Evolutionary conservation across 2,329 filamentous ascomycete species (phyloP).

Genomic region (Claviceps arundinis): DNA sequence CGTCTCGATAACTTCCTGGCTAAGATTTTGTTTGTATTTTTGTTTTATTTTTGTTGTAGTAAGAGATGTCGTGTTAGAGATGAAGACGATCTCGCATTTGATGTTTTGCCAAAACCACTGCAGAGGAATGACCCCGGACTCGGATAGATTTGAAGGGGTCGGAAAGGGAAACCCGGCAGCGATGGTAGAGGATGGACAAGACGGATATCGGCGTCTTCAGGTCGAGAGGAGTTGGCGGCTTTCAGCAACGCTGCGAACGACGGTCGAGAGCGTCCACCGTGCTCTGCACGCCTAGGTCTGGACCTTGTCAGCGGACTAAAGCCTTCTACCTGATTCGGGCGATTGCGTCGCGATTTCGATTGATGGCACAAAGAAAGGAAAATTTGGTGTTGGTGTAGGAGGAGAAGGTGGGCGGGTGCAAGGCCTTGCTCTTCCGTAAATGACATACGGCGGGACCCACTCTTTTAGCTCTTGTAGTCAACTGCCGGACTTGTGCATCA

Average conservation of each 20-base stretch:
- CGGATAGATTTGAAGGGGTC: not conserved
- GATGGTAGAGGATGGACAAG: not conserved
- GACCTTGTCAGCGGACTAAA: not conserved
- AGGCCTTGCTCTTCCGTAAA: conserved; percentile 1
- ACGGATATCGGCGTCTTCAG: not conserved
- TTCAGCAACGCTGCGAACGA: not conserved
- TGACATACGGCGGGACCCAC: conserved; percentile 10
- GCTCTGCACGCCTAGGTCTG: not conserved
- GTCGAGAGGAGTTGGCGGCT: not conserved
- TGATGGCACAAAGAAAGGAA: not conserved
- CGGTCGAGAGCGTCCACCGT: not conserved
- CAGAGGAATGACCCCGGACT: not conserved
- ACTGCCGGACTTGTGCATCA: not conserved
- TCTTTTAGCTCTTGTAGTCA: not conserved
- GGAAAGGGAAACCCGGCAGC: not conserved
- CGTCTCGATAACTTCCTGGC: conserved; percentile 6
- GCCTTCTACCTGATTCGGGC: not conserved
- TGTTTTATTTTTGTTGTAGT: not conserved
- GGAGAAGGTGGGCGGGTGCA: not conserved
- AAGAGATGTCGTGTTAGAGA: not conserved
- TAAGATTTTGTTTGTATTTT: not conserved
- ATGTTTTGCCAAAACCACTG: not conserved
- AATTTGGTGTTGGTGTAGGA: not conserved
- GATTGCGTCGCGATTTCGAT: not conserved
- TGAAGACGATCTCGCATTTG: not conserved